A percentile compares a stretch with the other conserved stretches of the same genome.
phyloP scores from a whole-genome alignment of 2,329 filamentous ascomycete species.

The Cordyceps javanica region DNA sequence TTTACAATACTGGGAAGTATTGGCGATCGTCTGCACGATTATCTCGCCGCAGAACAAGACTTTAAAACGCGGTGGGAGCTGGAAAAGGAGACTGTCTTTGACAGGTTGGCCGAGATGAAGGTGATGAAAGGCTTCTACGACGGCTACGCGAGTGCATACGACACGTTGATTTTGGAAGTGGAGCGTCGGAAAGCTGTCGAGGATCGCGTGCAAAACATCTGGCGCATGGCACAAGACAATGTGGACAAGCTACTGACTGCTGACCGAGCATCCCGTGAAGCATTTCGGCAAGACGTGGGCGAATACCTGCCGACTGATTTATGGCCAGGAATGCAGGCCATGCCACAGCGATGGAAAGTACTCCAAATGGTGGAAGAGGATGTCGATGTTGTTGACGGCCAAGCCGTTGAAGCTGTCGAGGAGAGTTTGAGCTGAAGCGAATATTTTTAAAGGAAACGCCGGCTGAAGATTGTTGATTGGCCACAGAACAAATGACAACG shows the following conservation, averaged over 20 bases:
- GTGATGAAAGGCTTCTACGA: slow-evolving; percentile 79
- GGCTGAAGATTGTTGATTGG: too few relatives aligned
- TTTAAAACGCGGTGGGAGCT: slow-evolving; percentile 66
- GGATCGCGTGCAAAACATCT: slow-evolving; percentile 65
- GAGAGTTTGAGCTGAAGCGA: background rate
- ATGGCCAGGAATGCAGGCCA: slow-evolving; percentile 69
- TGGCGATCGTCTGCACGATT: slow-evolving; percentile 56
- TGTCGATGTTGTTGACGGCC: background rate
- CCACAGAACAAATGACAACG: background rate
- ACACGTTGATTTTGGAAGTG: slow-evolving; percentile 76
- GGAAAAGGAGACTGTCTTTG: slow-evolving; percentile 63
- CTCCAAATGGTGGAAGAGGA: slow-evolving; percentile 30
- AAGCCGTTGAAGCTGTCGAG: background rate
- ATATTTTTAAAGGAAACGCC: too few relatives aligned
- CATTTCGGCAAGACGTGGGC: slow-evolving; percentile 75
- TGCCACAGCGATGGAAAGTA: slow-evolving; percentile 47
- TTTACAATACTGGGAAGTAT: slow-evolving; percentile 63
- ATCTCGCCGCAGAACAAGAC: slow-evolving; percentile 57
- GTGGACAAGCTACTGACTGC: slow-evolving; percentile 68
- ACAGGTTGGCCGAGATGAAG: slow-evolving; percentile 68
- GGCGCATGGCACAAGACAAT: slow-evolving; percentile 70
- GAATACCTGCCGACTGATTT: slow-evolving; percentile 84
- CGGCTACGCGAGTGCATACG: slow-evolving; percentile 78
- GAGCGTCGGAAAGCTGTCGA: slow-evolving; percentile 68
- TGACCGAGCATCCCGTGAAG: slow-evolving; percentile 67